Percentiles rank a stretch among this genome's conserved stretches.
phyloP scores from a whole-genome alignment of 1,284 basidiomycete genomes.

The Ceratobasidium sp. region DNA sequence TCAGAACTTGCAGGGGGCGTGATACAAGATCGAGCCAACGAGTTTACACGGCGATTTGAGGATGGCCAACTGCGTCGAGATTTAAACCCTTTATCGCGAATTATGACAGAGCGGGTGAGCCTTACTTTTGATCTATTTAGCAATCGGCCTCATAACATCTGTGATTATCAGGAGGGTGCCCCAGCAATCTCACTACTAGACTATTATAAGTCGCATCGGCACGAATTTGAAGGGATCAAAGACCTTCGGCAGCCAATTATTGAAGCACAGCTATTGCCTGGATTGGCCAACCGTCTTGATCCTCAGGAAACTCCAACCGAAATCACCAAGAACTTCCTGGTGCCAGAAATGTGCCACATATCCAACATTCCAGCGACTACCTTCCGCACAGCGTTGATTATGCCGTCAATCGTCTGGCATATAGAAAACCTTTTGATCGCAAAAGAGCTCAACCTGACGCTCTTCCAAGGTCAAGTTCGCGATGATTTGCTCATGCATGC shows the following conservation, averaged over 20 bases:
- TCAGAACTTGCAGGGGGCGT: constrained; percentile 71
- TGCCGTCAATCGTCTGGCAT: constrained; percentile 78
- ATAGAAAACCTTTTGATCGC: constrained; percentile 79
- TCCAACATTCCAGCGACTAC: constrained; percentile 81
- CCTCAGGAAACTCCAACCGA: constrained; percentile 26
- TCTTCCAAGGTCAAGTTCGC: constrained; percentile 72
- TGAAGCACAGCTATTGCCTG: constrained; percentile 70
- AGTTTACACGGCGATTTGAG: constrained; percentile 79
- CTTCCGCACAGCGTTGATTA: constrained; percentile 72
- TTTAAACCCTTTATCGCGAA: constrained; percentile 72
- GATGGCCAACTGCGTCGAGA: constrained; percentile 71
- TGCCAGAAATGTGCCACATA: constrained; percentile 81
- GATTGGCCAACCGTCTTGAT: constrained; percentile 67
- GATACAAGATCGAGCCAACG: constrained; percentile 79
- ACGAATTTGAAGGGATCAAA: constrained; percentile 72
- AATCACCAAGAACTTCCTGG: constrained; percentile 62
- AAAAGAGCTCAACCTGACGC: constrained; percentile 79
- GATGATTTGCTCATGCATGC: constrained; percentile 75
- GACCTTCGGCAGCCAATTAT: constrained; percentile 78
- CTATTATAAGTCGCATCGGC: constrained; percentile 72
- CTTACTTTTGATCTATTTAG: background rate
- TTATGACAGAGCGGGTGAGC: constrained; percentile 30
- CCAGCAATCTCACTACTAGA: constrained; percentile 60
- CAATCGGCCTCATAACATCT: background rate
- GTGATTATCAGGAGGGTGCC: background rate